A percentile compares a stretch with the other conserved stretches of the same genome.
phyloP scores from a whole-genome alignment of 805 yeast species.

The Cyberlindnera saturnus region DNA sequence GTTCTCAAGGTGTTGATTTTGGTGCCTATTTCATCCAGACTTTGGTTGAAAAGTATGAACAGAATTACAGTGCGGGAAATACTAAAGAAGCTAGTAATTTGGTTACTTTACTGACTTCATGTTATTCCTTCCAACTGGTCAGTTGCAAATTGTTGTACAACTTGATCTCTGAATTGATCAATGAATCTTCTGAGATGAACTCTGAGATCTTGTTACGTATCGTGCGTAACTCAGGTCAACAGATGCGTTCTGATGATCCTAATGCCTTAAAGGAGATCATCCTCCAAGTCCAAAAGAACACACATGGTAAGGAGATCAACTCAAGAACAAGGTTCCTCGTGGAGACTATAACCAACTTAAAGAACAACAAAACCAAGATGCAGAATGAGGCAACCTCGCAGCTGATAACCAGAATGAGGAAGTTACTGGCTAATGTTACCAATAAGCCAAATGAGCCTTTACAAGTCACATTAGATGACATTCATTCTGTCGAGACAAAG shows the following conservation, averaged over 20 bases:
- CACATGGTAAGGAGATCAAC: constrained; percentile 32
- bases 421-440: constrained; percentile 50
- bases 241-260: constrained; percentile 88
- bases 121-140: constrained; percentile 72
- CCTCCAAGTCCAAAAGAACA: constrained; percentile 39
- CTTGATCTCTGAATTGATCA: constrained; percentile 48
- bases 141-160: constrained; percentile 76
- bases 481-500: constrained; percentile 62
- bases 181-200: constrained; percentile 57
- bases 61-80: constrained; percentile 32
- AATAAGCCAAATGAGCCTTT: constrained; percentile 62
- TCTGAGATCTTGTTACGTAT: constrained; percentile 74
- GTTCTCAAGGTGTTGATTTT: constrained; percentile 78
- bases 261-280: constrained; percentile 76
- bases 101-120: constrained; percentile 66
- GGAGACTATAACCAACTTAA: constrained; percentile 80
- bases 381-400: constrained; percentile 46
- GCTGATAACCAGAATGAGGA: constrained; percentile 53
- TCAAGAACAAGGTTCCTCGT: constrained; percentile 77
- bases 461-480: constrained; percentile 79
- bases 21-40: constrained; percentile 84
- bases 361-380: constrained; percentile 70
- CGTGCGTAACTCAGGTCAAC: constrained; percentile 71
- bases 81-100: constrained; percentile 57
- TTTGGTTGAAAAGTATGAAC: constrained; percentile 64